phyloP scores from a whole-genome alignment of 2,329 filamentous ascomycete genomes.

The Aspergillus terreus region DNA sequence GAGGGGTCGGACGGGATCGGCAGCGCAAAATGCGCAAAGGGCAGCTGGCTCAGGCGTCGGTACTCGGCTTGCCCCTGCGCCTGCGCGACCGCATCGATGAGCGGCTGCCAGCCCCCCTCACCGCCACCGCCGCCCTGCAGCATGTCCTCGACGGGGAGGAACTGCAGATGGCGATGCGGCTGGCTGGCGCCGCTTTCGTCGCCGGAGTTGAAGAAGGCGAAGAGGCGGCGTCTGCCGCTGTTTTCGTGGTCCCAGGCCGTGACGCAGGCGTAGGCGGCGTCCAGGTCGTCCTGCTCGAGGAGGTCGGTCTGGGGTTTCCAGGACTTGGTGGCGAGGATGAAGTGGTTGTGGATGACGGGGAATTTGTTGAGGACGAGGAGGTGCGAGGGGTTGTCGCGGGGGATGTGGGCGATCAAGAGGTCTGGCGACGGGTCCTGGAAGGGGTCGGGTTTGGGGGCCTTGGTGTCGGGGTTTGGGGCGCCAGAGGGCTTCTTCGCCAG shows the following conservation, averaged over 20 bases:
- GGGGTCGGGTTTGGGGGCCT: conserved; percentile 37
- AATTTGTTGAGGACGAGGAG: conserved; percentile 47
- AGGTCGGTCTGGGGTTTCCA: conserved; percentile 44
- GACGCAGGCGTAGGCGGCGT: conserved; percentile 40
- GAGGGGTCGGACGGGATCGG: conserved; percentile 40
- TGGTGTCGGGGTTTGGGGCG: conserved; percentile 18
- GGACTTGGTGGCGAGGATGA: conserved; percentile 45
- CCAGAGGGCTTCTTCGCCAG: conserved; percentile 42
- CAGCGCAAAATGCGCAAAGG: conserved; percentile 49
- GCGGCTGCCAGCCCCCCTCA: conserved; percentile 41
- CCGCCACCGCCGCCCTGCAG: conserved; percentile 19
- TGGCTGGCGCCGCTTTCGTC: conserved; percentile 48
- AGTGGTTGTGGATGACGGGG: conserved; percentile 47
- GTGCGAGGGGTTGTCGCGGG: conserved; percentile 32
- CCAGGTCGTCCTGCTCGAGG: conserved; percentile 41
- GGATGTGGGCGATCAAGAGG: conserved; percentile 40
- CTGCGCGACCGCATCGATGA: conserved; percentile 41
- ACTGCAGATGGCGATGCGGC: conserved; percentile 46
- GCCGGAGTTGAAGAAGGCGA: conserved; percentile 50
- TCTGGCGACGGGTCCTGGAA: conserved; percentile 43
- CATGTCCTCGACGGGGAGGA: conserved; percentile 47
- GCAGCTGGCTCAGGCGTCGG: conserved; percentile 34
- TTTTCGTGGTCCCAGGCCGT: conserved; percentile 33
- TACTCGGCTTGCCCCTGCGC: conserved; percentile 16
- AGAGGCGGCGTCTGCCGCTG: conserved; percentile 27